Base-by-base conservation (phyloP, 2,329 filamentous ascomycete species). In the Phialocephala subalpina region DNA sequence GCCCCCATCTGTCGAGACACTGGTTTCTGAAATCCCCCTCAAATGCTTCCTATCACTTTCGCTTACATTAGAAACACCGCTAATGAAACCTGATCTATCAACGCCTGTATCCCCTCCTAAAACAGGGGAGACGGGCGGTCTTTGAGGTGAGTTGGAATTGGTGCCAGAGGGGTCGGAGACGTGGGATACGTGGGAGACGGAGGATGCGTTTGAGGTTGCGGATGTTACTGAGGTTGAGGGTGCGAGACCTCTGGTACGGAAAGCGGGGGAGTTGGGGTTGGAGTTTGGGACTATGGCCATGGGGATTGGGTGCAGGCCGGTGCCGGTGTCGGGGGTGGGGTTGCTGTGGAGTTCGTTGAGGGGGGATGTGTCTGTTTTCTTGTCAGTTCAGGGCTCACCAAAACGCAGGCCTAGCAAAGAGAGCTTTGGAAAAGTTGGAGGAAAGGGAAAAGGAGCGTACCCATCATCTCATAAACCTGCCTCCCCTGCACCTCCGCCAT, bases 391-490 rank as follows among this genome's bases (percentile, higher is more conserved):
- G 4, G 29, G 29, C 29, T 33, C 29, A 33, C 9, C n/a, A n/a
- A n/a, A n/a, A n/a, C n/a, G n/a, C n/a, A n/a, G n/a, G n/a, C n/a
- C n/a, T n/a, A n/a, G n/a, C n/a, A n/a, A n/a, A n/a, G n/a, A n/a
- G n/a, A n/a, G n/a, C n/a, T n/a, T n/a, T n/a, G n/a, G n/a, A n/a
- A n/a, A n/a, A n/a, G n/a, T 33, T 33, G 4, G 2, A 35, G 45
- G 2, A 47, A 33, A 18, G 58, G 38, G 9, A 20, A 35, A n/a
- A 62, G 58, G 47, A n/a, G 62, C 63, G n/a, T 65, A 62, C 29
- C 62, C 67, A 25, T 67, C 73, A 78, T 71, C 62, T 79, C 77
- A 62, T 76, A 71, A 5, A 79, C 70, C 29, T 73, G 69, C 8
- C 42, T 64, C 18, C 72, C 73, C 5, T 55, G 73, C 20, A 73